Evolutionary conservation across 805 yeast genomes (phyloP).

Genomic region (Candida sanyiensis): DNA sequence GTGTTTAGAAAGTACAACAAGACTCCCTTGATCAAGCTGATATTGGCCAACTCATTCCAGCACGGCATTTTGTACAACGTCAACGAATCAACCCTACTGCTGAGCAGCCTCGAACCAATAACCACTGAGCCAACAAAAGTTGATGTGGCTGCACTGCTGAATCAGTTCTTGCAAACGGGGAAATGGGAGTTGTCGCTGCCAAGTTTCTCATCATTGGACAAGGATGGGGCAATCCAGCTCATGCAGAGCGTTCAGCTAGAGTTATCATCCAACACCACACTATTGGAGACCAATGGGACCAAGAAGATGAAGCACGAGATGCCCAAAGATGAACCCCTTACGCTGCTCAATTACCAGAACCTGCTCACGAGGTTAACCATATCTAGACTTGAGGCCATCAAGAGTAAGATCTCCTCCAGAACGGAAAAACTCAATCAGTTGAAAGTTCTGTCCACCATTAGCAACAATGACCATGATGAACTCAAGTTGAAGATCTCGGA

Average conservation of each 20-base stretch:
- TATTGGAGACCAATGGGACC: neutral
- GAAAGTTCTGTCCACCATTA: slow-evolving; percentile 34
- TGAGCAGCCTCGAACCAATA: neutral
- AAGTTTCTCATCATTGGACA: slow-evolving; percentile 12
- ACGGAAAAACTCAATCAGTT: slow-evolving; percentile 21
- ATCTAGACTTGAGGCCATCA: slow-evolving; percentile 24
- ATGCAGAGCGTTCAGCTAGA: slow-evolving; percentile 2
- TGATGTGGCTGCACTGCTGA: neutral
- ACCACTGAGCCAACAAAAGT: neutral
- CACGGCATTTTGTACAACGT: slow-evolving; percentile 26
- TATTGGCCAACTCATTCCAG: slow-evolving; percentile 41
- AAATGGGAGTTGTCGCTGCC: slow-evolving; percentile 18
- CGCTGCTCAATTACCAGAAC: slow-evolving; percentile 31
- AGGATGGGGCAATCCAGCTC: slow-evolving; percentile 17
- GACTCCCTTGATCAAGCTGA: slow-evolving; percentile 42
- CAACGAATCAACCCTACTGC: neutral
- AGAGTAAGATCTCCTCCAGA: slow-evolving; percentile 15
- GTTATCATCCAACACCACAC: neutral
- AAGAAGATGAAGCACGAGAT: slow-evolving; percentile 15
- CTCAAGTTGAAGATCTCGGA: slow-evolving; percentile 36
- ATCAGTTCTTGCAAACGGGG: neutral
- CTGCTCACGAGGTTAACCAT: slow-evolving; percentile 33
- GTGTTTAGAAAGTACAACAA: slow-evolving; percentile 20
- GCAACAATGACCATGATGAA: slow-evolving; percentile 36
- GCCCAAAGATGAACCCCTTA: slow-evolving; percentile 16